Evolutionary conservation across 2,329 filamentous ascomycete species (phyloP).

Genomic region (Cladosporium sp.): DNA sequence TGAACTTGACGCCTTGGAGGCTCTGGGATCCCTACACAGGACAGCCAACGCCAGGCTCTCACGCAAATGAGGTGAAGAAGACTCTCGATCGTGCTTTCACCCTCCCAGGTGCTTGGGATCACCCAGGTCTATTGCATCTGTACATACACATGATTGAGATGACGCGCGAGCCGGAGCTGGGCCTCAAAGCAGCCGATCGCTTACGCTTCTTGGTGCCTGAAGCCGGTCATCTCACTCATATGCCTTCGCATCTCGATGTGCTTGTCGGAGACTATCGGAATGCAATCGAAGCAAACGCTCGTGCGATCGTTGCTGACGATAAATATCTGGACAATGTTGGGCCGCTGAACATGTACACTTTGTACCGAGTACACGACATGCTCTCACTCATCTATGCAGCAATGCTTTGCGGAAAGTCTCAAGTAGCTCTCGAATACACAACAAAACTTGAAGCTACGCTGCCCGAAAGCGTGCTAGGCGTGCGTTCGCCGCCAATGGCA

Average conservation of each 20-base stretch:
- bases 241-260: slow-evolving; percentile 74
- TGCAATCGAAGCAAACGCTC: slow-evolving; percentile 63
- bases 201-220: slow-evolving; percentile 65
- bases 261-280: slow-evolving; percentile 66
- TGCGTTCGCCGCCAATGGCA: slow-evolving; percentile 68
- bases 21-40: slow-evolving; percentile 61
- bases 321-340: slow-evolving; percentile 59
- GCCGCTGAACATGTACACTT: slow-evolving; percentile 67
- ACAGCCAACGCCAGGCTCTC: slow-evolving; percentile 50
- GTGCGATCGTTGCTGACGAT: slow-evolving; percentile 64
- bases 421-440: slow-evolving; percentile 59
- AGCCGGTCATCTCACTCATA: slow-evolving; percentile 67
- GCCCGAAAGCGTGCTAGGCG: slow-evolving; percentile 59
- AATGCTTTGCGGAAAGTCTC: slow-evolving; percentile 68
- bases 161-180: slow-evolving; percentile 62
- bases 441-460: slow-evolving; percentile 57
- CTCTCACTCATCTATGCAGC: slow-evolving; percentile 74
- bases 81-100: slow-evolving; percentile 58
- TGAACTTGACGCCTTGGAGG: slow-evolving; percentile 63
- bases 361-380: slow-evolving; percentile 71
- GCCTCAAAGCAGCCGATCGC: slow-evolving; percentile 56
- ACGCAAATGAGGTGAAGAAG: slow-evolving; percentile 54
- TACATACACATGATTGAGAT: slow-evolving; percentile 79
- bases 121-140: slow-evolving; percentile 69
- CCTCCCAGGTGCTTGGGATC: slow-evolving; percentile 46